Base-by-base conservation (phyloP, 331 rosid genomes). In the Erythrophleum ivorense region DNA sequence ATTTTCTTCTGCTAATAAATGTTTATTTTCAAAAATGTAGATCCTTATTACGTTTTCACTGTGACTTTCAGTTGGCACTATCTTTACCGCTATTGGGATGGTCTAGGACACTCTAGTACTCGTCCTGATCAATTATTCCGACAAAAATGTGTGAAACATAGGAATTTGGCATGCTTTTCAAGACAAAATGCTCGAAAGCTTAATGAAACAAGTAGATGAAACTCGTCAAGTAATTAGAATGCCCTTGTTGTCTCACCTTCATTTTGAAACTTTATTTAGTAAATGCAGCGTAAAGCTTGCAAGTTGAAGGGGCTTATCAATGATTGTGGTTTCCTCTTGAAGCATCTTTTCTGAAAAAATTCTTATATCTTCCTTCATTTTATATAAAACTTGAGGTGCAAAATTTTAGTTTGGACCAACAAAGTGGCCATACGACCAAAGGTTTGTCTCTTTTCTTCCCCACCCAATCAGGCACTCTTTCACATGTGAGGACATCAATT, bases 141-240 rank as follows among this genome's bases (percentile, higher is more conserved):
- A 72, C 2, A 2, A 52, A 33, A 73, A 52, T 52, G 40, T 52
- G 33, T 34, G 31, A 34, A 14, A 73, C 41, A 16, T 29, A 4
- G 73, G 2, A 43, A 68, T 41, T 11, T 24, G 36, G 31, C 75
- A 45, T 45, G 31, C 55, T 3, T 43, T 46, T 43, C 73, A 43
- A 68, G 73, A 6, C 24, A 48, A 67, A n/a, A 41, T 40, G 21
- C 3, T 15, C 2, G 8, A n/a, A 10, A 19, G 50, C 14, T 65
- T 65, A 38, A 65, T 34, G 48, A 15, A 34, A 65, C 24, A 38
- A n/a, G 19, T 66, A 38, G 50, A 66, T 66, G 72, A 67, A 67
- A 41, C 73, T 41, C 8, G 52, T 68, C 73, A 9, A 68, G 31
- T 38, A 38, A 40, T 66, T 41, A 66, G 29, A 9, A 1, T 68